Percentiles rank a stretch among this genome's conserved stretches.
These are phyloP conservation scores for Thelonectria discophora DNA, from an alignment of 2,329 filamentous ascomycete genomes.

Conservation along the genomic window DNA sequence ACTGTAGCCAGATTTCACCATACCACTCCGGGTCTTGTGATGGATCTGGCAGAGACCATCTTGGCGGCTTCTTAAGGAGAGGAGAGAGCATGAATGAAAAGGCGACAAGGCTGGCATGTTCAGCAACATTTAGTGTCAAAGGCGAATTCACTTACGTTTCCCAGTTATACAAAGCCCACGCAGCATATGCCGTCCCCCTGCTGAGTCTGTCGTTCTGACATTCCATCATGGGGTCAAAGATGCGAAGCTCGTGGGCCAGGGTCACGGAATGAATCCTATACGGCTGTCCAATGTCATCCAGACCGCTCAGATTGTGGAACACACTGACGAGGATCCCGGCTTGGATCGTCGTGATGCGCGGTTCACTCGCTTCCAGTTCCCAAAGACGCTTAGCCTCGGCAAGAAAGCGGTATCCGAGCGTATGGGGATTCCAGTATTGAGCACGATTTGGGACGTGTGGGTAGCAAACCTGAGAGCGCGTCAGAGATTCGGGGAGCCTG, in stretches of 20 bases:
- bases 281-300: slow-evolving; percentile 50
- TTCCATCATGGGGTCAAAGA: slow-evolving; percentile 41
- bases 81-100: slow-evolving; percentile 43
- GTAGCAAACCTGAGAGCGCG: slow-evolving; percentile 42
- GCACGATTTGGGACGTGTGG: slow-evolving; percentile 40
- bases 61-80: slow-evolving; percentile 43
- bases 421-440: slow-evolving; percentile 50
- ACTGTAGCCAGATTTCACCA: slow-evolving; percentile 50
- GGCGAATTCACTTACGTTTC: slow-evolving; percentile 37
- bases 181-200: slow-evolving; percentile 41
- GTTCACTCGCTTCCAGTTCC: slow-evolving; percentile 45
- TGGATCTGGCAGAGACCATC: slow-evolving; percentile 43
- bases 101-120: slow-evolving; percentile 30
- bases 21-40: slow-evolving; percentile 41
- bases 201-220: slow-evolving; percentile 31
- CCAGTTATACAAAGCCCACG: slow-evolving; percentile 50
- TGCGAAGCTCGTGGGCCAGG: slow-evolving; percentile 45
- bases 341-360: slow-evolving; percentile 49
- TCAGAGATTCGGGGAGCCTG: neutral
- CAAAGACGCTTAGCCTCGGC: slow-evolving; percentile 52
- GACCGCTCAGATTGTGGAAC: slow-evolving; percentile 45
- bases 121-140: accelerated
- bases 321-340: slow-evolving; percentile 47
- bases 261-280: slow-evolving; percentile 46
- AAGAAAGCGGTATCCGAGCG: slow-evolving; percentile 47